These are phyloP conservation scores for Vicia villosa DNA, from an alignment of 306 rosid species.

Conservation along the genomic window DNA sequence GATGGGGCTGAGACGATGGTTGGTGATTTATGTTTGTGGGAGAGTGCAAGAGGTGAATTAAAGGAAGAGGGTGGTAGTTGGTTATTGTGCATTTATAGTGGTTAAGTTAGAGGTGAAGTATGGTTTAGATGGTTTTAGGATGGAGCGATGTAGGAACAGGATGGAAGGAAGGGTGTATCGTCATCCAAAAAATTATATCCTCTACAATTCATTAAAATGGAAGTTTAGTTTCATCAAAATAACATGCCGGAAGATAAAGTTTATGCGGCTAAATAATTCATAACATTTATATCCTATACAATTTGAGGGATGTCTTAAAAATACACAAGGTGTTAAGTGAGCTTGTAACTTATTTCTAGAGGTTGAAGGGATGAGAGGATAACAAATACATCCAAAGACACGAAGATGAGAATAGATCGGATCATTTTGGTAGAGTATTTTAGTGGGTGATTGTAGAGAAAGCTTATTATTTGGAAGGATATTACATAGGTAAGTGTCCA, in stretches of 20 bases:
- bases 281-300: not conserved
- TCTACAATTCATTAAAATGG: not conserved
- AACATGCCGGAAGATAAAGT: not conserved
- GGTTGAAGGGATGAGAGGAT: not conserved
- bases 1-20: no score
- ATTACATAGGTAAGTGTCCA: no score
- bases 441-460: no score
- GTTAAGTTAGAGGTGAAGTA: no score
- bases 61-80: no score
- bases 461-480: no score
- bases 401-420: not conserved
- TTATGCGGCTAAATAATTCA: not conserved
- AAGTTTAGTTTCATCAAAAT: not conserved
- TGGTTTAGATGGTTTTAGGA: no score
- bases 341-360: not conserved
- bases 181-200: not conserved
- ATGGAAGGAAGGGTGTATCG: not conserved
- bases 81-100: no score
- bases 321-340: not conserved
- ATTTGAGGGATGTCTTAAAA: not conserved
- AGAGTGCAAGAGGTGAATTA: no score
- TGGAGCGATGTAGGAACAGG: not conserved
- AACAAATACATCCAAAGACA: not conserved
- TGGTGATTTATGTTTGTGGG: no score
- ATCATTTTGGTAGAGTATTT: not conserved